A percentile compares a stretch with the other conserved stretches of the same genome.
phyloP scores from a whole-genome alignment of 352 stramenopile genomes.

The Phytophthora foliorum region DNA sequence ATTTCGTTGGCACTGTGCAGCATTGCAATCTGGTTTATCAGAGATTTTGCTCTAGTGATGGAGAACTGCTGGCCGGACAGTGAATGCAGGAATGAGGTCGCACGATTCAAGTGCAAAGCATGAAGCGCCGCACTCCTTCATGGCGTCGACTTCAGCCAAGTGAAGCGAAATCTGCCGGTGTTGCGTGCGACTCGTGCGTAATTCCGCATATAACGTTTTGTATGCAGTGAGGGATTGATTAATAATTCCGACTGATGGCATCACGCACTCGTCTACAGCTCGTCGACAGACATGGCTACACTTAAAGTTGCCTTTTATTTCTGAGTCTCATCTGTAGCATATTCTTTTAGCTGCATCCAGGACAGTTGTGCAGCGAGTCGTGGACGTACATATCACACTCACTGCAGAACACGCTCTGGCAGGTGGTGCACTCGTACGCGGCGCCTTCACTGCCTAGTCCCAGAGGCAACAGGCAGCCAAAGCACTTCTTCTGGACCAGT shows the following conservation, averaged over 20 bases:
- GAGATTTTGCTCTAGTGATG: conserved; percentile 16
- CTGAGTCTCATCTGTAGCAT: background rate
- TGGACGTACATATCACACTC: conserved; percentile 99
- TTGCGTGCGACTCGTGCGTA: background rate
- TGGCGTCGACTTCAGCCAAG: conserved; percentile 10
- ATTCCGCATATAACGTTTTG: conserved; percentile 19
- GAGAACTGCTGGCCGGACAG: background rate
- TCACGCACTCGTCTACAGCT: conserved; percentile 16
- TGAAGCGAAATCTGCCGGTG: conserved; percentile 26
- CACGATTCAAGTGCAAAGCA: background rate
- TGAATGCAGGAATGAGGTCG: conserved; percentile 24
- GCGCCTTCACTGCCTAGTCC: conserved; percentile 53
- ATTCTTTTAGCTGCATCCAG: conserved; percentile 86
- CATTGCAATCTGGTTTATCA: background rate
- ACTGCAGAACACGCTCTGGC: conserved; percentile 94
- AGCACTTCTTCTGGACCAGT: conserved; percentile 70
- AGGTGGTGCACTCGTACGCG: conserved; percentile 91
- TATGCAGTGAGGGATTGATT: background rate
- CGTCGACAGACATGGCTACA: conserved; percentile 21
- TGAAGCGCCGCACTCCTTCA: conserved; percentile 10
- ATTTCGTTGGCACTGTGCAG: conserved; percentile 9
- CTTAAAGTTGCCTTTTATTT: conserved; percentile 14
- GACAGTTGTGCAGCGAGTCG: conserved; percentile 99
- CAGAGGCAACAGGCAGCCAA: conserved; percentile 79
- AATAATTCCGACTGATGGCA: conserved; percentile 24